Evolutionary conservation across 2,329 filamentous ascomycete species (phyloP), one percentile per base, ranked within the genome.

Genomic region (Epichloe sylvatica): DNA sequence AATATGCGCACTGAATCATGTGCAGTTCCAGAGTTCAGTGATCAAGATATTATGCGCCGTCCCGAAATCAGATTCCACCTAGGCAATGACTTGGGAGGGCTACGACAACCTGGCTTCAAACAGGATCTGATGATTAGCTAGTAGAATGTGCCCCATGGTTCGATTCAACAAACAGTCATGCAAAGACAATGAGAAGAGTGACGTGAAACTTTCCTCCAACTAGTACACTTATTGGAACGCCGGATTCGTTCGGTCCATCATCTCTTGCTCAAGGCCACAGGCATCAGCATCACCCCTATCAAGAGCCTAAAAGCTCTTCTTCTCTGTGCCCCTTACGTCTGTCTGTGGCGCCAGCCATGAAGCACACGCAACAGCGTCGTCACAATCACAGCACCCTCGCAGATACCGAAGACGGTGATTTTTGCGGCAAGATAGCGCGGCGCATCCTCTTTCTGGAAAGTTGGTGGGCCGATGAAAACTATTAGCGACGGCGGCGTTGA

Each of bases 401-500:
- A 25, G 23, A 25, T 25, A 8, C 25, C 7, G 25, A 25, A 25
- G 25, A 25, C 25, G 25, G 25, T 25, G 25, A 8, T 3, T 25
- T 25, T 25, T 25, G 7, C 25, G 25, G 2, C 25, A 25, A 25
- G 25, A 25, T 78, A 78, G 3, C 65, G 59, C 0, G 73, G 73
- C 1, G 68, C 64, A 55, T 75, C 72, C 51, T 72, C 69, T 2
- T 68, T 47, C 33, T 53, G 53, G 49, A 58, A 57, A 7, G 55
- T 59, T 48, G 58, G 55, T 11, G 55, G 57, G 17, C 53, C 53
- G 23, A 56, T 68, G 47, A 71, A 52, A 70, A 70, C 5, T 64
- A 67, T 1, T 51, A 54, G 72, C 72, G 8, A 73, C 67, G 37
- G 71, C 60, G 0, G 68, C 70, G 2, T 69, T 69, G 4, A 64